Evolutionary conservation across 441 rosid species (phyloP).

Genomic region (Hypseocharis bilobata): DNA sequence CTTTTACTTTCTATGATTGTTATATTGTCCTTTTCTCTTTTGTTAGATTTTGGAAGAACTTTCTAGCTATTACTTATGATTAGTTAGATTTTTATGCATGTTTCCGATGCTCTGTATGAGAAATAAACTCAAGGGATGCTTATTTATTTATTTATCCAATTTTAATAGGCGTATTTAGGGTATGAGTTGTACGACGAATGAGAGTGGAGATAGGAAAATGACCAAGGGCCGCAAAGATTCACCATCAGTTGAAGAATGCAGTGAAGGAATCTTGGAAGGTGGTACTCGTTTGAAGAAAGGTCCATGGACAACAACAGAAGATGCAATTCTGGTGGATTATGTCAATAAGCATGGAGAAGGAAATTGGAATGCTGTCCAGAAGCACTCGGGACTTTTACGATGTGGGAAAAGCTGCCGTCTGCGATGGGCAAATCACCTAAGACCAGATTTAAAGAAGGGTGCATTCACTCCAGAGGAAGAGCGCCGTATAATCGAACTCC

Average conservation of each 20-base stretch:
- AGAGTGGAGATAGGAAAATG: slow-evolving; percentile 1
- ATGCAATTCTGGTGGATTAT: slow-evolving; percentile 22
- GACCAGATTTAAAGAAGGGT: slow-evolving; percentile 25
- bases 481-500: slow-evolving; percentile 21
- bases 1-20: too few relatives aligned
- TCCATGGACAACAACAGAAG: slow-evolving; percentile 27
- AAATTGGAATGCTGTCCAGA: slow-evolving; percentile 26
- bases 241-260: slow-evolving; percentile 17
- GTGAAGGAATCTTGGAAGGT: slow-evolving; percentile 11
- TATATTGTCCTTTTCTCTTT: neutral
- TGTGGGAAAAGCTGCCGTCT: slow-evolving; percentile 29
- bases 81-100: neutral
- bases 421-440: slow-evolving; percentile 28
- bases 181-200: slow-evolving; percentile 2
- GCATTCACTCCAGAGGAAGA: slow-evolving; percentile 23
- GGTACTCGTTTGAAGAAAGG: slow-evolving; percentile 23
- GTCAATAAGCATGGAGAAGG: slow-evolving; percentile 26
- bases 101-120: neutral
- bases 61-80: neutral
- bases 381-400: slow-evolving; percentile 18
- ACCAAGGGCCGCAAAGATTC: slow-evolving; percentile 7
- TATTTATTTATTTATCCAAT: neutral
- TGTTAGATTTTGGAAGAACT: neutral
- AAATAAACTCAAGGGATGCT: neutral
- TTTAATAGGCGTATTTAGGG: neutral